These are phyloP conservation scores for Isatis tinctoria DNA, from an alignment of 345 rosid species.

Conservation along the genomic window DNA sequence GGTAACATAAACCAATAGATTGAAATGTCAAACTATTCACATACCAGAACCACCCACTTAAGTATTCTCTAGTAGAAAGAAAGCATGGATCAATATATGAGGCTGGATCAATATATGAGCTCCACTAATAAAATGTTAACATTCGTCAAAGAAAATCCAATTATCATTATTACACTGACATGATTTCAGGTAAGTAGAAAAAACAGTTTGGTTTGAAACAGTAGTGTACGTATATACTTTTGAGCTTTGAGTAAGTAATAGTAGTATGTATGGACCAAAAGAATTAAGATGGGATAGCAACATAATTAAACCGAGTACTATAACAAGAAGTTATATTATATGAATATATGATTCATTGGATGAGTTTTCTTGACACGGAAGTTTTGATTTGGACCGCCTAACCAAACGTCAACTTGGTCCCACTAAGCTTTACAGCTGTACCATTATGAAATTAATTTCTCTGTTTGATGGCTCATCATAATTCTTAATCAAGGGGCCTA, in stretches of 20 bases:
- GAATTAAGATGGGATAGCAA: slow-evolving; percentile 7
- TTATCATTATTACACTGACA: neutral
- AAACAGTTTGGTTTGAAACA: slow-evolving; percentile 6
- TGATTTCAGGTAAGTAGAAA: slow-evolving; percentile 9
- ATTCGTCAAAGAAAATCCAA: neutral
- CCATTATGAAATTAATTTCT: neutral
- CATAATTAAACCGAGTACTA: slow-evolving; percentile 8
- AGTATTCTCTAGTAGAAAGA: neutral
- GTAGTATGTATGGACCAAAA: slow-evolving; percentile 16
- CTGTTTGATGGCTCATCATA: slow-evolving; percentile 9
- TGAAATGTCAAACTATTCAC: neutral
- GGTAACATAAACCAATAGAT: neutral
- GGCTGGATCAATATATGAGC: neutral
- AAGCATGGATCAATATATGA: neutral
- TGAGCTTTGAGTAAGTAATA: neutral
- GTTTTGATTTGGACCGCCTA: slow-evolving; percentile 32
- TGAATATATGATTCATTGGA: slow-evolving; percentile 21
- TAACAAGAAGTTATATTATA: neutral
- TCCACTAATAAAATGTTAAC: neutral
- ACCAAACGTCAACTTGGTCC: slow-evolving; percentile 32
- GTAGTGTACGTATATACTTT: neutral
- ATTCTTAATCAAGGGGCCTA: slow-evolving; percentile 23
- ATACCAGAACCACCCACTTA: neutral
- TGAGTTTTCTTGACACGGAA: slow-evolving; percentile 24
- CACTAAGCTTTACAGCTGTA: slow-evolving; percentile 20